A percentile compares a stretch with the other conserved stretches of the same genome.
These are phyloP conservation scores for Artemisia annua DNA, from an alignment of 129 eudicot genomes.

Conservation along the genomic window DNA sequence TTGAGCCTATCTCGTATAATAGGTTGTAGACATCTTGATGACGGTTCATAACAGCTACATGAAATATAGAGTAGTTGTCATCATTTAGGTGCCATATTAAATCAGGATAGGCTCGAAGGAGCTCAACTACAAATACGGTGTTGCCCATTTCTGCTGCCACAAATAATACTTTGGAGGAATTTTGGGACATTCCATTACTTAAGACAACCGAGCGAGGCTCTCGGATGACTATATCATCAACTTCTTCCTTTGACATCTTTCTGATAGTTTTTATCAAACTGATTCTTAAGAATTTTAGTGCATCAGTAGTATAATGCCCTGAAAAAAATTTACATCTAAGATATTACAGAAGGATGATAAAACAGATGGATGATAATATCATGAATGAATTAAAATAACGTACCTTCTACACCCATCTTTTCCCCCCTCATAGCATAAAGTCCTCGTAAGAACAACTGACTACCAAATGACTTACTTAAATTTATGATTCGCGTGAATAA, in stretches of 20 bases:
- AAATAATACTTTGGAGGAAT: background rate
- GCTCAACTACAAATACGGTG: background rate
- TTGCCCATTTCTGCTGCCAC: background rate
- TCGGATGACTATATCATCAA: background rate
- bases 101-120: slow-evolving; percentile 5
- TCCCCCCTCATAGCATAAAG: no score
- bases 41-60: background rate
- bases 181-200: background rate
- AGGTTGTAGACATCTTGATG: background rate
- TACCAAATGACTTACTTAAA: background rate
- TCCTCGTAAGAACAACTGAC: no score
- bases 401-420: no score
- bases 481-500: background rate
- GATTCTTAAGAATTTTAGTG: background rate
- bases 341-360: background rate
- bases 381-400: no score
- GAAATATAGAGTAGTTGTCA: background rate
- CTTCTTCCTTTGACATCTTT: background rate
- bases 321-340: background rate
- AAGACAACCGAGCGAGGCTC: background rate
- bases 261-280: background rate
- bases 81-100: background rate
- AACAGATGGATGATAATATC: no score
- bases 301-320: background rate
- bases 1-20: background rate